Percentiles rank a stretch among this genome's conserved stretches.
These are phyloP conservation scores for Hymenoscyphus occultus DNA, from an alignment of 2,329 filamentous ascomycete genomes.

Conservation along the genomic window DNA sequence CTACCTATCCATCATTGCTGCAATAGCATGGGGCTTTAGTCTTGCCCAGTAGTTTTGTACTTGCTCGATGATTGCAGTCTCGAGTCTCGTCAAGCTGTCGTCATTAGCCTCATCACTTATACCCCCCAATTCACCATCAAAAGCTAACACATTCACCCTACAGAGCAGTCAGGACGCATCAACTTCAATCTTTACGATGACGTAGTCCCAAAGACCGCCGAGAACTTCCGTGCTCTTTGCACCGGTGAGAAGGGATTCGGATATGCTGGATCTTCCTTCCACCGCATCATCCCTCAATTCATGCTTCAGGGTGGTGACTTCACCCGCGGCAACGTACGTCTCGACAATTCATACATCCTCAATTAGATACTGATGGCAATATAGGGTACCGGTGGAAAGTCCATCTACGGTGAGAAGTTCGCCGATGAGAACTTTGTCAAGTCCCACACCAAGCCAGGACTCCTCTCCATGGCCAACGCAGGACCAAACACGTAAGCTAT, in stretches of 20 bases:
- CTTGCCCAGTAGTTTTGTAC: background rate
- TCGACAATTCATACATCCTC: constrained; percentile 6
- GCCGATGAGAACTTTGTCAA: constrained; percentile 84
- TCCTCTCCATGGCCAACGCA: constrained; percentile 94
- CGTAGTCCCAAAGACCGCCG: constrained; percentile 88
- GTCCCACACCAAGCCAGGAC: constrained; percentile 71
- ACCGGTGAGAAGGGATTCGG: constrained; percentile 79
- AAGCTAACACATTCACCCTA: constrained; percentile 28
- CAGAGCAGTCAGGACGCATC: constrained; percentile 72
- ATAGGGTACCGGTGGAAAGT: constrained; percentile 81
- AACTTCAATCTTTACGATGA: constrained; percentile 77
- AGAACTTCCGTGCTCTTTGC: constrained; percentile 94
- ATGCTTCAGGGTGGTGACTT: constrained; percentile 98
- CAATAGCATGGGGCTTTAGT: background rate
- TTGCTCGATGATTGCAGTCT: constrained; percentile 17
- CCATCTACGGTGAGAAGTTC: constrained; percentile 95
- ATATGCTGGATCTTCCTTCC: constrained; percentile 81
- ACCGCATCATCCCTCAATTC: constrained; percentile 89
- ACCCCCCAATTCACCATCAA: background rate
- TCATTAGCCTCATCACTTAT: background rate
- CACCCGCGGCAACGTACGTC: constrained; percentile 80
- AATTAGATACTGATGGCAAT: constrained; percentile 56
- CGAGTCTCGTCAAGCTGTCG: constrained; percentile 6
- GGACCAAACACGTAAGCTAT: constrained; percentile 83
- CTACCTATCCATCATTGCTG: background rate